A percentile compares a stretch with the other conserved stretches of the same genome.
Evolutionary conservation across 306 rosid genomes (phyloP).

Genomic region (Malus fusca): DNA sequence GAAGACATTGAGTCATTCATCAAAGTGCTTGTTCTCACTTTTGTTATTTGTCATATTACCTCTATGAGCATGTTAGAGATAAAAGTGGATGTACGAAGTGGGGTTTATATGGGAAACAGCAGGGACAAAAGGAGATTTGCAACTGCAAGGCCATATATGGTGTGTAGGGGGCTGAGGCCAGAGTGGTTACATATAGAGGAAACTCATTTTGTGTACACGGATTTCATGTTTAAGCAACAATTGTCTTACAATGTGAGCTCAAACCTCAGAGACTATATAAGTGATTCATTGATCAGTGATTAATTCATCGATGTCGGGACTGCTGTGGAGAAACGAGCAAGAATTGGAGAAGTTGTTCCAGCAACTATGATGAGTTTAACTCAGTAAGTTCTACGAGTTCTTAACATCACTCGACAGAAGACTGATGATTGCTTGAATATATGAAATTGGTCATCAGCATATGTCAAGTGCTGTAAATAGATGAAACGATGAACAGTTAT

Average conservation of each 20-base stretch:
- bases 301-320: background rate
- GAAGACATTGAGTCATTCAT: no score
- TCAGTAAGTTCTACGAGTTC: no score
- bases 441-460: background rate
- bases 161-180: background rate
- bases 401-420: background rate
- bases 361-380: no score
- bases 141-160: no score
- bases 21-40: no score
- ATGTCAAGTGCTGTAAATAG: background rate
- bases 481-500: background rate
- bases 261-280: background rate
- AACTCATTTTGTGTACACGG: conserved; percentile 48
- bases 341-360: background rate
- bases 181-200: conserved; percentile 52
- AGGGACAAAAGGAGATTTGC: no score
- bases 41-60: no score
- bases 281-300: no score
- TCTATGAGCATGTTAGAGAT: no score
- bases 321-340: background rate
- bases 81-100: no score
- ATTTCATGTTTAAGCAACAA: background rate
- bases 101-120: no score
- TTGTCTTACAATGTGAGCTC: background rate
- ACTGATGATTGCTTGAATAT: no score